phyloP scores from a whole-genome alignment of 1,284 basidiomycete genomes.

The Thelephora terrestris region DNA sequence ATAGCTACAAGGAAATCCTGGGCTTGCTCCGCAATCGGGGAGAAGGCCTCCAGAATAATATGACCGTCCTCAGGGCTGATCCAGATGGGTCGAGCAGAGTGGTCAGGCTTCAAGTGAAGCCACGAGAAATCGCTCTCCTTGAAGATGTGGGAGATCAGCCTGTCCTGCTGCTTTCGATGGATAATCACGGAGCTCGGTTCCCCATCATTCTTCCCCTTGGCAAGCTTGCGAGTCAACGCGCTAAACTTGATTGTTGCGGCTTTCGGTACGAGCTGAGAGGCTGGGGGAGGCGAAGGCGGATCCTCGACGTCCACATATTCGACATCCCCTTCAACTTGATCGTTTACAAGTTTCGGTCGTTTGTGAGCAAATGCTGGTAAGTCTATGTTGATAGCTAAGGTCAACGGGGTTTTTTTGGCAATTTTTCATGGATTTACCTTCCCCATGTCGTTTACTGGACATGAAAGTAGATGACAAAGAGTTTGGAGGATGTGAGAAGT shows the following conservation, averaged over 20 bases:
- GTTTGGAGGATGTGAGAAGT: neutral
- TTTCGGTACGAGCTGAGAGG: conserved; percentile 48
- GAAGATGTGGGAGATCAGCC: conserved; percentile 69
- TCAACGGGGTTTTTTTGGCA: conserved; percentile 1
- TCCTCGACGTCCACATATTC: conserved; percentile 47
- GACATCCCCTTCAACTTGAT: conserved; percentile 17
- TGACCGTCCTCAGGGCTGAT: conserved; percentile 90
- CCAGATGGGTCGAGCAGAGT: conserved; percentile 86
- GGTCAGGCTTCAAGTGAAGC: conserved; percentile 82
- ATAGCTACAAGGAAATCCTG: conserved; percentile 99
- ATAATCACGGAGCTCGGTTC: conserved; percentile 33
- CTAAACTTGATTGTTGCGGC: conserved; percentile 74
- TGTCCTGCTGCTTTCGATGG: conserved; percentile 61
- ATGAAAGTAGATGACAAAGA: conserved; percentile 11
- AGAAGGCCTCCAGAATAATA: conserved; percentile 94
- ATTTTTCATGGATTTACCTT: conserved; percentile 27
- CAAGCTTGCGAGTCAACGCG: conserved; percentile 66
- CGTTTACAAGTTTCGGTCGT: conserved; percentile 30
- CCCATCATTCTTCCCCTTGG: conserved; percentile 41
- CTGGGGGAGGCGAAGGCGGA: conserved; percentile 34
- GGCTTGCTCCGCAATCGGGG: conserved; percentile 94
- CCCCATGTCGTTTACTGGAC: conserved; percentile 39
- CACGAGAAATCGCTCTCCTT: conserved; percentile 77
- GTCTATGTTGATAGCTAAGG: conserved; percentile 1
- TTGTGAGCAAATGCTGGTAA: conserved; percentile 13